A percentile compares a stretch with the other conserved stretches of the same genome.
phyloP scores from a whole-genome alignment of 805 yeast genomes.

The Brettanomyces custersianus region DNA sequence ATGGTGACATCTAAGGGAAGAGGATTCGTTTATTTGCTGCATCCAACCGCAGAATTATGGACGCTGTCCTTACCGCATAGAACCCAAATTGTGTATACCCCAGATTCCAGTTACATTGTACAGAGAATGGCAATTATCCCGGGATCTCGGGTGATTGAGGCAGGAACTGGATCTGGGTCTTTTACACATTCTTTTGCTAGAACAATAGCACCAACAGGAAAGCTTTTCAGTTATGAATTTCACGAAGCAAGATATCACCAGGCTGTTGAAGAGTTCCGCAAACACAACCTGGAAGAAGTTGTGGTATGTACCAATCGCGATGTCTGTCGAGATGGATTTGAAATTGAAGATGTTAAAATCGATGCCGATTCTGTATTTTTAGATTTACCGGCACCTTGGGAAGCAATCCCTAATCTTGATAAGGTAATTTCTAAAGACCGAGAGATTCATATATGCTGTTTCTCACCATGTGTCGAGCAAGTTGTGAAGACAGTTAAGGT shows the following conservation, averaged over 20 bases:
- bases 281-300: conserved; percentile 58
- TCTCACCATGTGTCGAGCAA: conserved; percentile 97
- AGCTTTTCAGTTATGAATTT: conserved; percentile 79
- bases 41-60: conserved; percentile 96
- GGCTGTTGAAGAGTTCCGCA: conserved; percentile 67
- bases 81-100: conserved; percentile 95
- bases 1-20: conserved; percentile 59
- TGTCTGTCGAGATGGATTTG: conserved; percentile 84
- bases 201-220: conserved; percentile 53
- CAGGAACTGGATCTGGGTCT: conserved; percentile 97
- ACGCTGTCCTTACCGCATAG: conserved; percentile 92
- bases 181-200: conserved; percentile 90
- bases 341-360: conserved; percentile 32
- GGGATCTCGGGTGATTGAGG: conserved; percentile 80
- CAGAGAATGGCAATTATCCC: conserved; percentile 70
- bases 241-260: conserved; percentile 77
- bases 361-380: conserved; percentile 71
- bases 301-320: conserved; percentile 71
- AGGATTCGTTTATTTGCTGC: conserved; percentile 81
- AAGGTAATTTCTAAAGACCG: conserved; percentile 44
- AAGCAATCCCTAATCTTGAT: conserved; percentile 72
- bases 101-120: conserved; percentile 85
- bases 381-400: conserved; percentile 97
- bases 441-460: conserved; percentile 77
- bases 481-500: conserved; percentile 80